Evolutionary conservation across 805 yeast species (phyloP).

Genomic region (Geotrichum ghanense): DNA sequence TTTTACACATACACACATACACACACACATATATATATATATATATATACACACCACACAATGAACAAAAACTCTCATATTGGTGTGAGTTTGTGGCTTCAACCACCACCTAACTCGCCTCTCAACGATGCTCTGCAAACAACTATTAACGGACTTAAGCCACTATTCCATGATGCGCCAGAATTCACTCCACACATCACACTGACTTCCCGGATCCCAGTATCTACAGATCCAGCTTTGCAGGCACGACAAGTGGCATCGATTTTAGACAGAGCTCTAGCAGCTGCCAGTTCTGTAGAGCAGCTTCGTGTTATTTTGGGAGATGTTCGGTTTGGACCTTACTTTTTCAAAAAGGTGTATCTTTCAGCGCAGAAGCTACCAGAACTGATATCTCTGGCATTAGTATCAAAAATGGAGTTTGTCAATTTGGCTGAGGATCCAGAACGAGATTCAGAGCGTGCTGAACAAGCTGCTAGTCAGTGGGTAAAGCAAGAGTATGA

Average conservation of each 20-base stretch:
- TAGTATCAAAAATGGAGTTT: constrained; percentile 26
- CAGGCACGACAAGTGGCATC: constrained; percentile 43
- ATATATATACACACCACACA: too few relatives aligned
- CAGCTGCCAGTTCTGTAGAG: constrained; percentile 39
- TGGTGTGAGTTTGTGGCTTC: constrained; percentile 64
- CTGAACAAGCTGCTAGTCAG: constrained; percentile 35
- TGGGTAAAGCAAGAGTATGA: constrained; percentile 51
- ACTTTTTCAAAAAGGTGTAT: constrained; percentile 42
- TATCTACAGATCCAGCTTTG: constrained; percentile 24
- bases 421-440: constrained; percentile 19
- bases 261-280: constrained; percentile 45
- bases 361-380: constrained; percentile 36
- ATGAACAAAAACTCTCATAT: constrained; percentile 10
- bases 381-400: constrained; percentile 40
- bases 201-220: constrained; percentile 47
- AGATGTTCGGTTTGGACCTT: constrained; percentile 36
- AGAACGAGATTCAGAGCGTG: constrained; percentile 21
- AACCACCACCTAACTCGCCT: constrained; percentile 47
- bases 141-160: constrained; percentile 51
- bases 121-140: constrained; percentile 46
- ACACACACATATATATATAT: too few relatives aligned
- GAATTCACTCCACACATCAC: constrained; percentile 69
- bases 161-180: constrained; percentile 65
- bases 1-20: too few relatives aligned
- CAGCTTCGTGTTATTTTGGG: constrained; percentile 31